Base-by-base conservation (phyloP, 441 rosid species). In the Erodium chrysanthum region DNA sequence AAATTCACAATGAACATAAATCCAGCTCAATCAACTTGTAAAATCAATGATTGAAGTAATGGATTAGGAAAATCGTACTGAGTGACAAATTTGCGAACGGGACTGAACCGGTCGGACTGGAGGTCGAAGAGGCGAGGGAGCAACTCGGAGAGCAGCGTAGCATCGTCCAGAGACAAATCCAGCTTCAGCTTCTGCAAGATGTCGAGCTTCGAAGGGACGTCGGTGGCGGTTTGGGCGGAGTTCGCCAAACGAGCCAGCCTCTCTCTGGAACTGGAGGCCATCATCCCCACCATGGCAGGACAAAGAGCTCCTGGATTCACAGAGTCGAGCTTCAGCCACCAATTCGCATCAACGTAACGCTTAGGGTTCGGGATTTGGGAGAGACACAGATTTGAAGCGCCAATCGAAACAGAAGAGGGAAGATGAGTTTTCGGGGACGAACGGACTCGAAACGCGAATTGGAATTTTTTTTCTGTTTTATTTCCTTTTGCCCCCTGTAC, bases 111-210 rank as follows among this genome's bases (percentile, higher is more conserved):
- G 73, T 95, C 96, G 40, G 91, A 75, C 65, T 80, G 88, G 60
- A 92, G 85, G 68, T 95, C 88, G 71, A 87, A 87, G 56, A 92
- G 78, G 68, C 73, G 81, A 80, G 97, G 93, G 69, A 95, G 86
- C 71, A 87, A 76, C 81, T 84, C 89, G 7, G 86, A 81, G 66
- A 90, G 78, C 21, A 79, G 72, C 71, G 54, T 71, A 48, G 78
- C 73, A 35, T 78, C 85, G 40, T 74, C 76, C 40, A 80, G 75
- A 66, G 75, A 74, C 74, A 90, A 80, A 69, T 76, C 75, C 52
- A 74, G 84, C 77, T 79, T 84, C 67, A 95, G 70, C 66, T 79
- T 82, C 59, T 91, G 86, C 80, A 91, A 81, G 52, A 70, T 76
- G 48, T 85, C 80, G 65, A 95, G 93, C 84, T 92, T 95, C 33